These are phyloP conservation scores for Porogramme epimiltina DNA, from an alignment of 1,284 basidiomycete genomes.

Conservation along the genomic window DNA sequence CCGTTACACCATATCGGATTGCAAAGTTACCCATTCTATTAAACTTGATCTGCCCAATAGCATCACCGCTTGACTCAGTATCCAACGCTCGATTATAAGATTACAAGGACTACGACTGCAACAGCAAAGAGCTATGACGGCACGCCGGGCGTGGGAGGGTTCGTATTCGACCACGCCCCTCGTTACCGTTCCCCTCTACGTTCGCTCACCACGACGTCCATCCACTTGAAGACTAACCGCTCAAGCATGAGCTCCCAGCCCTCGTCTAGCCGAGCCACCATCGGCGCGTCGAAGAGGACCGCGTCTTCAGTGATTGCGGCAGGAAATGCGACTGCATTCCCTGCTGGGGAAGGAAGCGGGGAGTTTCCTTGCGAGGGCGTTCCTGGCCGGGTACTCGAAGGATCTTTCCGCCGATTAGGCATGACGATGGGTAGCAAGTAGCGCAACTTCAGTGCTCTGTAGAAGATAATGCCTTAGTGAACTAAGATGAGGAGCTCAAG, in stretches of 20 bases:
- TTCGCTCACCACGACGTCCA: conserved; percentile 69
- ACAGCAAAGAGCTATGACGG: neutral
- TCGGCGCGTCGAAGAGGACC: conserved; percentile 68
- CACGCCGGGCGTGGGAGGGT: neutral
- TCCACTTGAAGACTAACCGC: conserved; percentile 63
- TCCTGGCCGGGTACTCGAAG: conserved; percentile 1
- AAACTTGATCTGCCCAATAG: too few relatives aligned
- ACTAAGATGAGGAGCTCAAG: neutral
- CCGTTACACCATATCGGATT: conserved; percentile 26
- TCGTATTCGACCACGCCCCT: too few relatives aligned
- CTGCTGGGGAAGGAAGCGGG: conserved; percentile 31
- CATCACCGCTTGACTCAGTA: too few relatives aligned
- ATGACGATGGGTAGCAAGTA: conserved; percentile 72
- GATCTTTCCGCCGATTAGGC: conserved; percentile 39
- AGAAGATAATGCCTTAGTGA: conserved; percentile 1
- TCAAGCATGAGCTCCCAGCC: conserved; percentile 86
- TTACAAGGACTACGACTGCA: too few relatives aligned
- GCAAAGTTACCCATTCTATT: too few relatives aligned
- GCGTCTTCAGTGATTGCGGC: conserved; percentile 34
- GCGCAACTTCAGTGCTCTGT: conserved; percentile 78
- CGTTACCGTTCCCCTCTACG: conserved; percentile 44
- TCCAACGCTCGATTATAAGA: too few relatives aligned
- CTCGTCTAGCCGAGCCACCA: conserved; percentile 70
- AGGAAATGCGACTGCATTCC: conserved; percentile 33
- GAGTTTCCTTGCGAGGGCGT: conserved; percentile 28